phyloP scores from a whole-genome alignment of 208 protist genomes.

The Acanthamoeba divionensis region DNA sequence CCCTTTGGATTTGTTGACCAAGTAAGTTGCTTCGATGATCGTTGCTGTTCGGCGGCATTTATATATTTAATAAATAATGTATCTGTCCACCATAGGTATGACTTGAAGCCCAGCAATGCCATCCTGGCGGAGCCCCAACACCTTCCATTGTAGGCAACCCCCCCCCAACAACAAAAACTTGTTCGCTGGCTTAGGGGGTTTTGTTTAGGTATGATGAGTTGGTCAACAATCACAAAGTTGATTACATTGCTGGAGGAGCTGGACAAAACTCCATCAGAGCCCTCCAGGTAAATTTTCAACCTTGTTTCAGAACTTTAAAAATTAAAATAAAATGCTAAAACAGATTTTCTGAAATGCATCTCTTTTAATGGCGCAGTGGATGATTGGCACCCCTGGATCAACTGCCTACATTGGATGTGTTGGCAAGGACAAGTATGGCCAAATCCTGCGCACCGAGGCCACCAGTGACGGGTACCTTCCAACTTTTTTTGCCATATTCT shows the following conservation, averaged over 20 bases:
- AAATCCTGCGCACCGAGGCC: slow-evolving; percentile 81
- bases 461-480: slow-evolving; percentile 87
- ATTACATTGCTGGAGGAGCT: slow-evolving; percentile 96
- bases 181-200: neutral
- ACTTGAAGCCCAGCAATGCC: slow-evolving; percentile 78
- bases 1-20: slow-evolving; percentile 86
- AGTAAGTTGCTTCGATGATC: slow-evolving; percentile 79
- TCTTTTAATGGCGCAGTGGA: slow-evolving; percentile 61
- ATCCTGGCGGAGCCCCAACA: slow-evolving; percentile 92
- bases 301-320: neutral
- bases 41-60: neutral
- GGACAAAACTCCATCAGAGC: slow-evolving; percentile 96
- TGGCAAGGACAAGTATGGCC: slow-evolving; percentile 92
- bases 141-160: slow-evolving; percentile 85
- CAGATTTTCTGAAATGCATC: neutral
- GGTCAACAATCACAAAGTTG: slow-evolving; percentile 76
- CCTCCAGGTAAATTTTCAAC: slow-evolving; percentile 72
- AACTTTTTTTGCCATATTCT: slow-evolving; percentile 41
- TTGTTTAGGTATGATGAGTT: slow-evolving; percentile 72
- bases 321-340: neutral
- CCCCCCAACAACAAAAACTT: neutral
- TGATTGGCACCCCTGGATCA: slow-evolving; percentile 63
- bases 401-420: slow-evolving; percentile 88
- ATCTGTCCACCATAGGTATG: slow-evolving; percentile 58
- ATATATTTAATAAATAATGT: neutral